A percentile compares a stretch with the other conserved stretches of the same genome.
Evolutionary conservation across 352 stramenopile species (phyloP).

Genomic region (Phytopythium montanum): DNA sequence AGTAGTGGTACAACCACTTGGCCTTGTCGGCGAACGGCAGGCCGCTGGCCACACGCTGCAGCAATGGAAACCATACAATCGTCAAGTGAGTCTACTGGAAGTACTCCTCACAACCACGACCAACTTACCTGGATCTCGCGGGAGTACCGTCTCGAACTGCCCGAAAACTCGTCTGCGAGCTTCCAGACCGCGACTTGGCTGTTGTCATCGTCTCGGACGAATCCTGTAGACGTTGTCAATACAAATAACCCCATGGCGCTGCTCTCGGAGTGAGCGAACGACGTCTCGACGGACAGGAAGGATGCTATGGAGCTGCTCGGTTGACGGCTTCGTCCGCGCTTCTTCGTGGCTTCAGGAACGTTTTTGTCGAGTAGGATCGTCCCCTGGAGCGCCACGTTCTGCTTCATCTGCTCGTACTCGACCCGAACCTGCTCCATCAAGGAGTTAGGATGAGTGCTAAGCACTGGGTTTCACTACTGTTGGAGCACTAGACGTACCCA

Average conservation of each 20-base stretch:
- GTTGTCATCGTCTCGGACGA: constrained; percentile 24
- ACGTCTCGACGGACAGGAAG: constrained; percentile 21
- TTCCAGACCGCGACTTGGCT: constrained; percentile 2
- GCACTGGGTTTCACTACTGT: background rate
- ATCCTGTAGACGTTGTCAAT: constrained; percentile 24
- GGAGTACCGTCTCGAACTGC: background rate
- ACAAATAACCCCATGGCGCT: constrained; percentile 22
- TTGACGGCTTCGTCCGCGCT: background rate
- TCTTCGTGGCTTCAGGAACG: background rate
- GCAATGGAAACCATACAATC: background rate
- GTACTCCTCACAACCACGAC: background rate
- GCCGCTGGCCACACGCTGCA: constrained; percentile 31
- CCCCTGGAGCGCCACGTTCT: background rate
- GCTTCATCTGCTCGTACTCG: constrained; percentile 1
- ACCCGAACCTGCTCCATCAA: background rate
- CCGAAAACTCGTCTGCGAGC: constrained; percentile 5
- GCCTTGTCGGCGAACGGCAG: constrained; percentile 58
- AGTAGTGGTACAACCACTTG: constrained; percentile 67
- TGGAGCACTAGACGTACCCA: constrained; percentile 32
- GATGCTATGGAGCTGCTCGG: background rate
- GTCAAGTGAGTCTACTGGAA: background rate
- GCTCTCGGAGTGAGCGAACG: constrained; percentile 20
- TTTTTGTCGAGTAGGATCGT: constrained; percentile 6
- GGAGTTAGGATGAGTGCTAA: background rate
- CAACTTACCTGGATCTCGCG: constrained; percentile 1